Percentiles rank a stretch among this genome's conserved stretches.
Conservation (phyloP, 352 stramenopile species). For the Globisporangium nodosum region DNA sequence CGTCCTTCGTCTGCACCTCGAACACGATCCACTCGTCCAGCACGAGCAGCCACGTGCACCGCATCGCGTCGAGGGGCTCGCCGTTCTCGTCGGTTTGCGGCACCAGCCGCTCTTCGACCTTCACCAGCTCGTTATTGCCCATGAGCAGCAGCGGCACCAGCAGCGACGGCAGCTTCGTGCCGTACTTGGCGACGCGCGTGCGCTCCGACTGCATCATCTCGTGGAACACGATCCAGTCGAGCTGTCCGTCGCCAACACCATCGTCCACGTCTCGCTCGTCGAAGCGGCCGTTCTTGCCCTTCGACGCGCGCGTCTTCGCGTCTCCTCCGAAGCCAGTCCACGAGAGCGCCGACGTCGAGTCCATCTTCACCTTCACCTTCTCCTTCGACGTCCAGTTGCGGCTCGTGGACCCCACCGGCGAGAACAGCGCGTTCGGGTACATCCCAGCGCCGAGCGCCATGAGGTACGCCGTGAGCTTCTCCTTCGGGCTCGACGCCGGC, state of each 20-base stretch:
- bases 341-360: slow-evolving; percentile 49
- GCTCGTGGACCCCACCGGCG: slow-evolving; percentile 22
- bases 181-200: slow-evolving; percentile 61
- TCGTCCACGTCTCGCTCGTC: slow-evolving; percentile 17
- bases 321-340: slow-evolving; percentile 12
- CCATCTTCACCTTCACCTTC: slow-evolving; percentile 75
- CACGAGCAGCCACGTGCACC: slow-evolving; percentile 42
- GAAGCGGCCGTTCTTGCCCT: slow-evolving; percentile 15
- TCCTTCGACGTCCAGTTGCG: slow-evolving; percentile 78
- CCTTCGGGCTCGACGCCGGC: slow-evolving; percentile 7
- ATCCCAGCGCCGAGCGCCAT: slow-evolving; percentile 64
- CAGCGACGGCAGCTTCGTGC: slow-evolving; percentile 54
- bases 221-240: slow-evolving; percentile 77
- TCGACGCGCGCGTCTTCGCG: slow-evolving; percentile 14
- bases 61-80: slow-evolving; percentile 8
- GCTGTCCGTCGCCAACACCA: slow-evolving; percentile 3
- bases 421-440: slow-evolving; percentile 74
- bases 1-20: slow-evolving; percentile 31
- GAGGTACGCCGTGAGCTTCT: slow-evolving; percentile 47
- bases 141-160: slow-evolving; percentile 62
- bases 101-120: slow-evolving; percentile 25
- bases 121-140: slow-evolving; percentile 27
- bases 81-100: slow-evolving; percentile 25
- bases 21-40: slow-evolving; percentile 79
- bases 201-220: slow-evolving; percentile 83